Base-by-base conservation (phyloP, 2,329 filamentous ascomycete genomes). In the Teratosphaeria destructans region DNA sequence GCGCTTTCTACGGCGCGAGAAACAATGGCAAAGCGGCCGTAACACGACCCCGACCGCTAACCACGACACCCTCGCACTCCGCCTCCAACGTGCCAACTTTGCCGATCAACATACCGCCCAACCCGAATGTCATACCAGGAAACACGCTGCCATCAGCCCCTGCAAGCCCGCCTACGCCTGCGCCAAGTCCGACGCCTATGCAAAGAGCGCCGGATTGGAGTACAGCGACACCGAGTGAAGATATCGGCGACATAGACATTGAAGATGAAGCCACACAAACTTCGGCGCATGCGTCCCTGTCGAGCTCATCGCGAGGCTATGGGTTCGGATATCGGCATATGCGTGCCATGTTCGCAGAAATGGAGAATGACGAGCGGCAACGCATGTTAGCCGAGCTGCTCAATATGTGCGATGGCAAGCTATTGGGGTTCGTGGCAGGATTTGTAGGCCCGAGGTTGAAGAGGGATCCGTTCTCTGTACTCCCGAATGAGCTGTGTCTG, bases 401-500 rank as follows among this genome's bases (percentile, higher is more conserved):
- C 64, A 95, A 95, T 70, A 83, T 96, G 67, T 99, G 94, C 77
- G 95, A 95, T 67, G 96, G 90, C 68, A 91, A 95, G 70, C 88
- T 95, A 73, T 80, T 99, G 65, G 96, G 91, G 75, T 97, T 96
- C 72, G 92, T 99, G 23, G 90, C 95, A 67, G 90, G 95, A 72
- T 95, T 96, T 74, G 93, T 99, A 66, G 93, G 90, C 72, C 94
- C 94, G 32, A 78, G 95, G 63, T 77, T 99, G 64, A 96, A 96
- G 76, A 96, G 96, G 74, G 94, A 99, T 72, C 94, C 94, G 0
- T 97, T 99, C 70, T 90, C 87, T 56, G 89, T 88, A 60, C 81
- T 99, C 58, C 94, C 94, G 0, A 92, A 95, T 70, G 94, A 99
- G 75, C 78, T 99, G 52, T 97, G 93, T 73, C 78, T 99, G 62